These are phyloP conservation scores for Podaxis sp. DNA, from an alignment of 768 basidiomycete species.

Conservation along the genomic window DNA sequence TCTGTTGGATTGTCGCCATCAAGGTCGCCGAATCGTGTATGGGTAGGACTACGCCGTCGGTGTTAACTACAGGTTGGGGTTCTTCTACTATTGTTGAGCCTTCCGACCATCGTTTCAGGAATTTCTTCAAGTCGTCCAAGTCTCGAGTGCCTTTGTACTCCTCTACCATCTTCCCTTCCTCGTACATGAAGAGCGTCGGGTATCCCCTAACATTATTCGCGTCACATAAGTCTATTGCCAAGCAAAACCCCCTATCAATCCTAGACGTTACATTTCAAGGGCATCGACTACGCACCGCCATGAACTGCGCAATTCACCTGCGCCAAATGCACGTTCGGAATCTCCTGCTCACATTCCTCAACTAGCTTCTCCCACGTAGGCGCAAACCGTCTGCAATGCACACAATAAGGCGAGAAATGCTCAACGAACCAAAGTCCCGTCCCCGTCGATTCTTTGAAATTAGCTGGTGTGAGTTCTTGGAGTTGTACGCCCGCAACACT, in stretches of 20 bases:
- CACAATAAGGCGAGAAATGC: slow-evolving; percentile 85
- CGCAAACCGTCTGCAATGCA: slow-evolving; percentile 75
- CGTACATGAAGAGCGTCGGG: slow-evolving; percentile 74
- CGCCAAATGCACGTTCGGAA: slow-evolving; percentile 61
- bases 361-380: slow-evolving; percentile 81
- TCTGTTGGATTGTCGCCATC: slow-evolving; percentile 34
- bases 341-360: slow-evolving; percentile 46
- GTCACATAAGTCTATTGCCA: slow-evolving; percentile 71
- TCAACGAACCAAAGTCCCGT: slow-evolving; percentile 82
- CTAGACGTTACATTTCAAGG: background rate
- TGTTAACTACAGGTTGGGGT: slow-evolving; percentile 30
- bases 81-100: slow-evolving; percentile 1
- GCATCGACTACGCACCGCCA: slow-evolving; percentile 22
- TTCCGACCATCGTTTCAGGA: slow-evolving; percentile 43
- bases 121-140: slow-evolving; percentile 53
- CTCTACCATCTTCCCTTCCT: slow-evolving; percentile 60
- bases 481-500: background rate
- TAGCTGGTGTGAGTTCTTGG: slow-evolving; percentile 52
- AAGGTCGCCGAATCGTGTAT: slow-evolving; percentile 38
- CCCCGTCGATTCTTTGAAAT: slow-evolving; percentile 52
- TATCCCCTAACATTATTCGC: slow-evolving; percentile 69
- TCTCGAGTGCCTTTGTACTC: slow-evolving; percentile 56
- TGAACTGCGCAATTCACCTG: slow-evolving; percentile 39
- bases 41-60: slow-evolving; percentile 35
- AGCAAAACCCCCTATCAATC: background rate